Evolutionary conservation across 306 rosid genomes (phyloP).

Genomic region (Gastrolobium bilobum): DNA sequence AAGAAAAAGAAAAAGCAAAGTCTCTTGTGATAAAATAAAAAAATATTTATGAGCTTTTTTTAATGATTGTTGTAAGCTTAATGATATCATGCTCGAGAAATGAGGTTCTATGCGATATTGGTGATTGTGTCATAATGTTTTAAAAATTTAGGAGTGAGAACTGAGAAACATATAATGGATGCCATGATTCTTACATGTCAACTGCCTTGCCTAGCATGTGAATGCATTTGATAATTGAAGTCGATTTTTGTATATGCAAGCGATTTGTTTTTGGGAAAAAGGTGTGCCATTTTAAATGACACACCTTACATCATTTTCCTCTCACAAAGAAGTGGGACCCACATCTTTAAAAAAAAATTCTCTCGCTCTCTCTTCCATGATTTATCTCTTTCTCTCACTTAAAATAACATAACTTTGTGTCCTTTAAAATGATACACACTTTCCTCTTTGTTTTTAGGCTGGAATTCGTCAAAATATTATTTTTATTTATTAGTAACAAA

Average conservation of each 20-base stretch:
- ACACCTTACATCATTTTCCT: too few relatives aligned
- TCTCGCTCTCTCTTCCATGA: too few relatives aligned
- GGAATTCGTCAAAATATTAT: too few relatives aligned
- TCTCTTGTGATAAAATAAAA: constrained; percentile 39
- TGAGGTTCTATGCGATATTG: constrained; percentile 32
- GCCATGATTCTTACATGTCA: constrained; percentile 51
- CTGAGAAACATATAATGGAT: constrained; percentile 29
- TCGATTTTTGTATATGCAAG: not conserved
- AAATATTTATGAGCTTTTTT: constrained; percentile 19
- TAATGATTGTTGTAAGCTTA: not conserved
- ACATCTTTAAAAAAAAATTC: too few relatives aligned
- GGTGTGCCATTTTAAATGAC: too few relatives aligned
- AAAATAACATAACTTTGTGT: too few relatives aligned
- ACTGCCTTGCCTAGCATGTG: constrained; percentile 43
- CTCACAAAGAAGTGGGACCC: too few relatives aligned
- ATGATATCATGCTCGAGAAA: constrained; percentile 40
- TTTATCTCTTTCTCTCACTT: too few relatives aligned
- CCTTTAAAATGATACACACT: too few relatives aligned
- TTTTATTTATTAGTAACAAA: too few relatives aligned
- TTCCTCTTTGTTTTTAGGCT: too few relatives aligned
- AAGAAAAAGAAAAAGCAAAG: not conserved
- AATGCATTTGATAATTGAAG: constrained; percentile 10
- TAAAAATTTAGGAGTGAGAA: not conserved
- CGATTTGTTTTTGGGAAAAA: too few relatives aligned
- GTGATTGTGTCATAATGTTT: constrained; percentile 25